These are phyloP conservation scores for Emiliania huxleyi DNA, from an alignment of 78 protist species.

Conservation along the genomic window DNA sequence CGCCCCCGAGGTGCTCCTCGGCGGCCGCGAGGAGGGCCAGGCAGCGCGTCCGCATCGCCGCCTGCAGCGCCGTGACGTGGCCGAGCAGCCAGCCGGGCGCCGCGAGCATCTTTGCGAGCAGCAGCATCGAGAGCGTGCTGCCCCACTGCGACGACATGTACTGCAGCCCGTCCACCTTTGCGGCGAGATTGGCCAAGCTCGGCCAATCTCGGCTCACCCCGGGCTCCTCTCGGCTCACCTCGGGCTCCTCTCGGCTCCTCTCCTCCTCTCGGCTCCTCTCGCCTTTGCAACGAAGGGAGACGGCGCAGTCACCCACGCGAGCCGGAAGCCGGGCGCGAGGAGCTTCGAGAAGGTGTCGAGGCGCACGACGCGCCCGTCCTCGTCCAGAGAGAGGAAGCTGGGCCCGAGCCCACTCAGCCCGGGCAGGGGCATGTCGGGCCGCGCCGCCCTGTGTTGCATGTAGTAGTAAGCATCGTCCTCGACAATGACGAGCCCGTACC, in stretches of 20 bases:
- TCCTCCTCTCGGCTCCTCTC: no score
- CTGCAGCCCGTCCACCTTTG: not conserved
- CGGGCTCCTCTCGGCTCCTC: no score
- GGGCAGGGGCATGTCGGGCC: not conserved
- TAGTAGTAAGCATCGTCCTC: slow-evolving; percentile 5
- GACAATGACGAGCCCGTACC: not conserved
- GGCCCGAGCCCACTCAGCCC: not conserved
- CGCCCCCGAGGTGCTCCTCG: not conserved
- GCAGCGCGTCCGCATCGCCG: not conserved
- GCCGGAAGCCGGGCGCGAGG: slow-evolving; percentile 18
- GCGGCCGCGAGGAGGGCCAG: not conserved
- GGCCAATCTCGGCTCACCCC: no score
- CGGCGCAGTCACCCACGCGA: not conserved
- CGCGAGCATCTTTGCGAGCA: not conserved
- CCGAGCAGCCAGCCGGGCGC: not conserved
- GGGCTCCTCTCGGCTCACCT: no score
- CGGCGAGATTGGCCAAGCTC: no score
- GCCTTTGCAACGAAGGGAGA: not conserved
- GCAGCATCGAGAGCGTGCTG: not conserved
- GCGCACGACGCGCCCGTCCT: not conserved
- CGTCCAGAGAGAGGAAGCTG: not conserved
- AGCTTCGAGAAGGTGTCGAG: not conserved
- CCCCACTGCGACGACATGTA: slow-evolving; percentile 21
- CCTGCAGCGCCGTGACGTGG: not conserved
- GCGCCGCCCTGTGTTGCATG: not conserved